Conservation (phyloP, 2,329 filamentous ascomycete species). For the Alternaria brassicae region DNA sequence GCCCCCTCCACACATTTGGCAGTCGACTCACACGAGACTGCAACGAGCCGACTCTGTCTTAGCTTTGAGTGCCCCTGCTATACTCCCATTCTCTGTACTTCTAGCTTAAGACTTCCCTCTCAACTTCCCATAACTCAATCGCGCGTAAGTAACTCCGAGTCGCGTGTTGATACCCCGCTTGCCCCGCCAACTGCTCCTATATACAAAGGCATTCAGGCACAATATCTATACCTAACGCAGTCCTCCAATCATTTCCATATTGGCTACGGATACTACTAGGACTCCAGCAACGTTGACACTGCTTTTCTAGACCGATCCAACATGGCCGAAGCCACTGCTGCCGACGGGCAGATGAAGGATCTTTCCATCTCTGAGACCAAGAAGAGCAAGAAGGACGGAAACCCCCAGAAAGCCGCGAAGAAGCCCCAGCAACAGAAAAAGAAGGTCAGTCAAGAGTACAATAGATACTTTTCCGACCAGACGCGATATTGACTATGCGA, state of each 20-base stretch:
- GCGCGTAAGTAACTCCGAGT: conserved; percentile 5
- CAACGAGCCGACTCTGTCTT: conserved; percentile 26
- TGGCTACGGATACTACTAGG: neutral
- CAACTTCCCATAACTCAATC: neutral
- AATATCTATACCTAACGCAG: neutral
- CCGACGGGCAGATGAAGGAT: conserved; percentile 56
- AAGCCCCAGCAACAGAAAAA: conserved; percentile 61
- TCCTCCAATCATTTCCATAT: neutral
- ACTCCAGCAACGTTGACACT: conserved; percentile 12
- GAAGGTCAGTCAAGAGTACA: conserved; percentile 37
- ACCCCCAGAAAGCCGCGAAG: conserved; percentile 41
- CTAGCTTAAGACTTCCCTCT: no score
- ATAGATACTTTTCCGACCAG: neutral
- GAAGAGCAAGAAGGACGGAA: conserved; percentile 48
- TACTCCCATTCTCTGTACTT: conserved; percentile 6
- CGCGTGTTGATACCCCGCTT: conserved; percentile 36
- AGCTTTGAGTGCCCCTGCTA: conserved; percentile 13
- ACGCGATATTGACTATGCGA: conserved; percentile 28
- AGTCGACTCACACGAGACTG: conserved; percentile 32
- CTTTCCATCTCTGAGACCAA: conserved; percentile 50
- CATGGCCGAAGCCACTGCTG: conserved; percentile 47
- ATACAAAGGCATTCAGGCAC: neutral
- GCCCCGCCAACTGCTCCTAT: conserved; percentile 35
- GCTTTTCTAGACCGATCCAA: conserved; percentile 8
- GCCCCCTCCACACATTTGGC: conserved; percentile 38